Base-by-base conservation (phyloP, 371 early-diverging fungal species). In the Apophysomyces sp. region DNA sequence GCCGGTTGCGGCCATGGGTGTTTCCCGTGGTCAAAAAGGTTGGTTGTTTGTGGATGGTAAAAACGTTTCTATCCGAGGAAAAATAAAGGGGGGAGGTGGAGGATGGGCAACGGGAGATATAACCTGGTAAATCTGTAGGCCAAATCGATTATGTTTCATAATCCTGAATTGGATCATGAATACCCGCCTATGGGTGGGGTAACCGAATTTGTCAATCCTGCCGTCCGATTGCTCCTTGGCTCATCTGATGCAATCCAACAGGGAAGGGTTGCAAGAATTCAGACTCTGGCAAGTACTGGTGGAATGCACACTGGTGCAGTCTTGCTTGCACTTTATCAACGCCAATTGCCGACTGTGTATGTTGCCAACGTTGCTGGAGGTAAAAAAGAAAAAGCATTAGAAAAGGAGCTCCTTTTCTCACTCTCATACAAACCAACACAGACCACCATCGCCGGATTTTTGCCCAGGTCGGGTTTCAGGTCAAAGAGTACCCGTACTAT, bases 351-450 rank as follows among this genome's bases (percentile, higher is more conserved):
- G 8, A 44, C 21, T 0, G 11, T 44, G 21, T 44, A 44, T 21
- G 49, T 44, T 9, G 18, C 49, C 21, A 44, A 44, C 21, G 24
- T 21, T 21, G 16, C 49, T 18, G 49, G 49, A 44, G 49, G 49
- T 44, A 4, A 21, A 7, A 18, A 21, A 44, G 71, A 77, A 16
- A 78, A 78, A 36, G n/a, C n/a, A n/a, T n/a, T n/a, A n/a, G 80
- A 72, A 16, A 79, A 81, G 6, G 69, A 80, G 16, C 81, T 90
- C 32, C 89, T 89, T 59, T 81, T 93, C 57, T 91, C 93, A 37
- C 87, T 89, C 67, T 94, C 94, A 1, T 92, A 92, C 2, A n/a
- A n/a, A n/a, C n/a, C n/a, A n/a, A n/a, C n/a, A n/a, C 93, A 94
- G 96, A 86, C 78, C 8, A 94, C 92, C 78, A 94, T 94, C 73